A percentile compares a stretch with the other conserved stretches of the same genome.
Conservation (phyloP, 345 rosid genomes). For the Leavenworthia alabamica region DNA sequence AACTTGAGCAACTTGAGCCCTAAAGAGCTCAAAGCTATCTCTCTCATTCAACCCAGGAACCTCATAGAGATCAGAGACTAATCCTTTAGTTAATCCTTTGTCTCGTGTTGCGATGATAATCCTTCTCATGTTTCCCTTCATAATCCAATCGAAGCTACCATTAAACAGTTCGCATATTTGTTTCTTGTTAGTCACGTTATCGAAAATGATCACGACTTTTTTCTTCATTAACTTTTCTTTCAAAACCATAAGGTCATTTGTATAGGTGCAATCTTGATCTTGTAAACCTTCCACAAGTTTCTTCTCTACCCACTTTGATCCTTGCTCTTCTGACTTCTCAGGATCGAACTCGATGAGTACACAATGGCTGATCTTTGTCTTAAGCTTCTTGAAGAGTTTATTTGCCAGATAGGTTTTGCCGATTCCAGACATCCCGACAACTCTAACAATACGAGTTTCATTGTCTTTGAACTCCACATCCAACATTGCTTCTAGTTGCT, state of each 20-base stretch:
- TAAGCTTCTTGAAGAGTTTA: background rate
- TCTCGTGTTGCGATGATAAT: slow-evolving; percentile 21
- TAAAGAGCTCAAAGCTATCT: slow-evolving; percentile 23
- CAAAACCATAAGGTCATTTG: background rate
- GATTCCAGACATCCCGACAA: slow-evolving; percentile 23
- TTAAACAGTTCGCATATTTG: background rate
- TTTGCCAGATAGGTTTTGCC: slow-evolving; percentile 17
- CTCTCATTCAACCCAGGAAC: background rate
- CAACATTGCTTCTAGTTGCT: slow-evolving; percentile 1
- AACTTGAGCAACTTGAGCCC: background rate
- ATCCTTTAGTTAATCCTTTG: background rate
- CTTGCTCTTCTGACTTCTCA: background rate
- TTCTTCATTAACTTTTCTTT: background rate
- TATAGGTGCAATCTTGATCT: background rate
- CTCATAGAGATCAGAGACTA: background rate
- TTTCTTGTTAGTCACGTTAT: background rate
- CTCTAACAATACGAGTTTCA: background rate
- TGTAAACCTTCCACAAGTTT: background rate
- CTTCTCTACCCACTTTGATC: background rate
- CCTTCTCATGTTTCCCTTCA: slow-evolving; percentile 19
- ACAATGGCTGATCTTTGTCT: background rate
- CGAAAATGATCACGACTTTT: background rate
- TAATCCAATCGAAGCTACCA: background rate
- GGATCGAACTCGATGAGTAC: background rate
- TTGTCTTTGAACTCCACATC: background rate